Evolutionary conservation across 768 basidiomycete species (phyloP).

Genomic region (Tricholoma saponaceum): DNA sequence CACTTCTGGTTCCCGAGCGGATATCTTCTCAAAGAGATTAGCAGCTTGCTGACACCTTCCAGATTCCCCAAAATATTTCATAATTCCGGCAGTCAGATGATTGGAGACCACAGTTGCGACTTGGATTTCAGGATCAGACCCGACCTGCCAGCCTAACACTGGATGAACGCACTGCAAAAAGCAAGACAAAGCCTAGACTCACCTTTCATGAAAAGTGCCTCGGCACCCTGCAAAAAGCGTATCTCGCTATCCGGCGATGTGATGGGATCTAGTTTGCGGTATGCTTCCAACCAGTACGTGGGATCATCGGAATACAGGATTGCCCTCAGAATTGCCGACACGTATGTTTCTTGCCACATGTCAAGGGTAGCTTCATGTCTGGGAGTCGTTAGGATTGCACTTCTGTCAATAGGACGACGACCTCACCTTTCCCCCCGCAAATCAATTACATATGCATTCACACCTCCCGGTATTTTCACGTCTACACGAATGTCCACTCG

Average conservation of each 20-base stretch:
- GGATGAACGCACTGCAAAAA: not conserved
- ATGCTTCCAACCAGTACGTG: conserved; percentile 86
- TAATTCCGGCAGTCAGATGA: conserved; percentile 88
- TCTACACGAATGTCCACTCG: conserved; percentile 95
- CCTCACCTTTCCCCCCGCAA: conserved; percentile 88
- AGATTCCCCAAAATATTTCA: conserved; percentile 96
- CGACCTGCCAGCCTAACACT: conserved; percentile 89
- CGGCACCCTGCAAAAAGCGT: conserved; percentile 87
- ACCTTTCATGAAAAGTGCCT: conserved; percentile 85
- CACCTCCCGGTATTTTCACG: conserved; percentile 97
- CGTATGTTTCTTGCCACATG: conserved; percentile 97
- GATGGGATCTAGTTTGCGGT: conserved; percentile 94
- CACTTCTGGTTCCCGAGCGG: conserved; percentile 85
- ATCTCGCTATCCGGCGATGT: conserved; percentile 84
- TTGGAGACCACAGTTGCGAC: conserved; percentile 96
- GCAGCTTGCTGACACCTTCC: conserved; percentile 84
- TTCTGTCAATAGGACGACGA: not conserved
- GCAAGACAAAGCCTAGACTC: not conserved
- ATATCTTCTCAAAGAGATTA: conserved; percentile 90
- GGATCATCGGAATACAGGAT: conserved; percentile 97
- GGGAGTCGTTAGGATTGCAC: not conserved
- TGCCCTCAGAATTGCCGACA: conserved; percentile 86
- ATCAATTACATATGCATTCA: conserved; percentile 91
- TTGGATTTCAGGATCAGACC: conserved; percentile 97
- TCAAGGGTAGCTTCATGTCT: conserved; percentile 89